phyloP scores from a whole-genome alignment of 1,139 yeast species.

The Candida sp. region DNA sequence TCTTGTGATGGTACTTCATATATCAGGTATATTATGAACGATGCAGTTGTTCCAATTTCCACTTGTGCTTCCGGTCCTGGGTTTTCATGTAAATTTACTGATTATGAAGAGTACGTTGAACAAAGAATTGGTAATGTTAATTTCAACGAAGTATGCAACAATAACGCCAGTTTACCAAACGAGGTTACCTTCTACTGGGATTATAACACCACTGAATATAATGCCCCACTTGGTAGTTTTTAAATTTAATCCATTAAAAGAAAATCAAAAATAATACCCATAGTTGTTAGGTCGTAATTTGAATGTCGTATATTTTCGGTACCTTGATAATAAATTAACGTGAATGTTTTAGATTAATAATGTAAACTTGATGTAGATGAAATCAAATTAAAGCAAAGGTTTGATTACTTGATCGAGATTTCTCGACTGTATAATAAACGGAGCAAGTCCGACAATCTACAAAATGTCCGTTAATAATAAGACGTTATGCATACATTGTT shows the following conservation, averaged over 20 bases:
- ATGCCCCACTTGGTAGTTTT: constrained; percentile 16
- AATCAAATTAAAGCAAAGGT: too few species aligned
- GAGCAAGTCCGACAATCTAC: too few species aligned
- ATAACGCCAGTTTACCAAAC: constrained; percentile 17
- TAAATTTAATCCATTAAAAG: constrained; percentile 1
- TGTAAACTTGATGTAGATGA: too few species aligned
- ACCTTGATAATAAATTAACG: too few species aligned
- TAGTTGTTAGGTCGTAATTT: too few species aligned
- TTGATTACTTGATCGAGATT: too few species aligned
- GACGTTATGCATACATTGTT: too few species aligned
- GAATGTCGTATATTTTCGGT: too few species aligned
- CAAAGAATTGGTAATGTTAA: constrained; percentile 22
- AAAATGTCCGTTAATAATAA: too few species aligned
- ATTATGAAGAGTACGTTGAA: constrained; percentile 29
- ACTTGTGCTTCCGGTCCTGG: constrained; percentile 56
- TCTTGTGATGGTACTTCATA: constrained; percentile 38
- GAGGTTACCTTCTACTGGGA: constrained; percentile 40
- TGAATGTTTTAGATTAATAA: too few species aligned
- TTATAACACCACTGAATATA: constrained; percentile 21
- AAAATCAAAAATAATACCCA: not conserved
- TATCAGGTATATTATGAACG: constrained; percentile 51
- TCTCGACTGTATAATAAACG: too few species aligned
- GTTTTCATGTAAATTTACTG: constrained; percentile 48
- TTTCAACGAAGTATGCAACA: constrained; percentile 31
- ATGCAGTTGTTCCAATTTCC: constrained; percentile 53